A percentile compares a stretch with the other conserved stretches of the same genome.
These are phyloP conservation scores for Acanthamoeba quina DNA, from an alignment of 208 protist genomes.

Conservation along the genomic window DNA sequence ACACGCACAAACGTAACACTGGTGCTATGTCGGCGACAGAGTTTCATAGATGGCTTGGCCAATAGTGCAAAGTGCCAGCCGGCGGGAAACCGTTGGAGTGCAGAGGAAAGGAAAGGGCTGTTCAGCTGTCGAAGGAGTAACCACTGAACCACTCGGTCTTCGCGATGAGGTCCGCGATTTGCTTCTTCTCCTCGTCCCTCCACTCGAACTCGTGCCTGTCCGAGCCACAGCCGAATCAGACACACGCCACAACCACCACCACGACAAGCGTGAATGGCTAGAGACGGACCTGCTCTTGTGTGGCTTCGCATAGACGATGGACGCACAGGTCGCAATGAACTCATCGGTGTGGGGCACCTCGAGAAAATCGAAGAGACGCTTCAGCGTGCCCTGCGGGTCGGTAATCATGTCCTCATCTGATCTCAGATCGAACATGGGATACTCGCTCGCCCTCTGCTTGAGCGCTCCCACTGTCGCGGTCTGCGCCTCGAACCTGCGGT, in stretches of 20 bases:
- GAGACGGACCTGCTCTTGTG: conserved; percentile 11
- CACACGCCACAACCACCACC: background rate
- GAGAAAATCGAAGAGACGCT: conserved; percentile 24
- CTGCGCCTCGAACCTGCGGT: conserved; percentile 12
- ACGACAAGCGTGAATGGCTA: background rate
- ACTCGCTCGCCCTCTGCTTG: conserved; percentile 34
- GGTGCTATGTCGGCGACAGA: too few relatives aligned
- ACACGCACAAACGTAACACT: too few relatives aligned
- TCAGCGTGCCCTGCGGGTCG: background rate
- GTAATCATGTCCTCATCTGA: conserved; percentile 30
- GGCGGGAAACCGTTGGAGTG: background rate
- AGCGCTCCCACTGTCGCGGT: background rate
- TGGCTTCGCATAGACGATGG: conserved; percentile 19
- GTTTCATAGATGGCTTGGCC: too few relatives aligned
- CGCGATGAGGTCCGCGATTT: conserved; percentile 5
- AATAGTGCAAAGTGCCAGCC: too few relatives aligned
- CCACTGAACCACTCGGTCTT: conserved; percentile 38
- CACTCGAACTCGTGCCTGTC: conserved; percentile 40
- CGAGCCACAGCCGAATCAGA: background rate
- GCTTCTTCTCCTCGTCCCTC: conserved; percentile 25
- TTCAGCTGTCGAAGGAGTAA: conserved; percentile 17
- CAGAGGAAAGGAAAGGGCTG: background rate
- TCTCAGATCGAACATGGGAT: conserved; percentile 14
- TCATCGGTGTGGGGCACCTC: background rate
- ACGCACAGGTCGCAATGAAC: background rate